phyloP scores from a whole-genome alignment of 371 early-diverging fungal genomes.

The Mortierella sp. region DNA sequence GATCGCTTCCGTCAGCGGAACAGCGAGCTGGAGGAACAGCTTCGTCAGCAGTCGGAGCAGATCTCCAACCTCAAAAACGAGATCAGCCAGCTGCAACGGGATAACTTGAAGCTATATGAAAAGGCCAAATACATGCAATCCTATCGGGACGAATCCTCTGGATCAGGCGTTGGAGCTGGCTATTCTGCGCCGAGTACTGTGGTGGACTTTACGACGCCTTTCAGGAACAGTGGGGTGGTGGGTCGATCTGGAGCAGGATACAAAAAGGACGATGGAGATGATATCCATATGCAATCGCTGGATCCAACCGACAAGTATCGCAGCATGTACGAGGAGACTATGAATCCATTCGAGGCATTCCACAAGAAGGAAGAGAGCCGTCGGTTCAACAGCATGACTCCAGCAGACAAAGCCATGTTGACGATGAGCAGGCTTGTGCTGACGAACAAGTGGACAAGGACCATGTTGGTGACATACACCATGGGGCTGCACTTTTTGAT shows the following conservation, averaged over 20 bases:
- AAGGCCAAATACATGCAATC: constrained; percentile 80
- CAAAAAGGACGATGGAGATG: constrained; percentile 49
- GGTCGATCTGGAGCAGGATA: constrained; percentile 25
- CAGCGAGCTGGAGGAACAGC: constrained; percentile 82
- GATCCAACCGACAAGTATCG: constrained; percentile 77
- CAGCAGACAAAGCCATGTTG: constrained; percentile 79
- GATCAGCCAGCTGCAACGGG: constrained; percentile 71
- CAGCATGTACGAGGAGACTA: constrained; percentile 82
- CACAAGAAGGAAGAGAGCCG: constrained; percentile 79
- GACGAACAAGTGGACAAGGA: constrained; percentile 78
- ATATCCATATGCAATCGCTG: constrained; percentile 51
- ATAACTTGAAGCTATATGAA: constrained; percentile 90
- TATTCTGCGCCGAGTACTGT: constrained; percentile 20
- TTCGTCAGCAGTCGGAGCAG: constrained; percentile 64
- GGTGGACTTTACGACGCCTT: constrained; percentile 42
- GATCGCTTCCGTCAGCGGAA: constrained; percentile 90
- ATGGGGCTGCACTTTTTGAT: constrained; percentile 82
- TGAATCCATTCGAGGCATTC: constrained; percentile 91
- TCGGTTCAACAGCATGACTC: constrained; percentile 77
- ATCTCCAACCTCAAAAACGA: constrained; percentile 75
- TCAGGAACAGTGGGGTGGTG: constrained; percentile 28
- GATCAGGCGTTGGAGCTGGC: constrained; percentile 26
- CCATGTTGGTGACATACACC: constrained; percentile 77
- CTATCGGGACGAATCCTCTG: constrained; percentile 55
- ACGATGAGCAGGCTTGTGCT: constrained; percentile 74